Percentiles rank a stretch among this genome's conserved stretches.
These are phyloP conservation scores for Xylaria sp. DNA, from an alignment of 2,329 filamentous ascomycete genomes.

Conservation along the genomic window DNA sequence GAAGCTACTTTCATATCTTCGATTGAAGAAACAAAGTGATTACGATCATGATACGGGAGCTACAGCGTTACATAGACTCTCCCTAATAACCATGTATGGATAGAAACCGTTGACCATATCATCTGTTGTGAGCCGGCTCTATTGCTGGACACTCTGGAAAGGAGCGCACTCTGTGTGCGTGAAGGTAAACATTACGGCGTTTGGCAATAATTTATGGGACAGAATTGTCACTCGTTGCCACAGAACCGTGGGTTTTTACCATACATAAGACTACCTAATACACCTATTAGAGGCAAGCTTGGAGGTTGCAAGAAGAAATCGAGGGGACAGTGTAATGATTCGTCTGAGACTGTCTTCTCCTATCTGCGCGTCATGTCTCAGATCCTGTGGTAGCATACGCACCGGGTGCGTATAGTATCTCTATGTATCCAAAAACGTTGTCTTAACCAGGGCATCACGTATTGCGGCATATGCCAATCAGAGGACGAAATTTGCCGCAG, in stretches of 20 bases:
- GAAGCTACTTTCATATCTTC: conserved; percentile 97
- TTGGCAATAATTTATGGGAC: conserved; percentile 18
- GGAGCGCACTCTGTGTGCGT: conserved; percentile 8
- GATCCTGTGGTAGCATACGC: background rate
- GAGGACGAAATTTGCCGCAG: background rate
- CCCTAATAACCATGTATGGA: conserved; percentile 27
- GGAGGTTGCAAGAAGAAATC: background rate
- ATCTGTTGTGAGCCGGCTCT: conserved; percentile 11
- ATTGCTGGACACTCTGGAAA: conserved; percentile 24
- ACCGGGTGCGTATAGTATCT: background rate
- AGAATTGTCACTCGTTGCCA: conserved; percentile 22
- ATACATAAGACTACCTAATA: conserved; percentile 22
- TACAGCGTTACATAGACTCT: conserved; percentile 19
- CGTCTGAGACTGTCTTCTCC: background rate
- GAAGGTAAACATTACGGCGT: conserved; percentile 11
- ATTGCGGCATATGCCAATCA: conserved; percentile 7
- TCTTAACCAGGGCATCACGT: background rate
- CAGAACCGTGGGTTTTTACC: conserved; percentile 2
- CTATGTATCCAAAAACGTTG: background rate
- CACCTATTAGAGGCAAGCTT: background rate
- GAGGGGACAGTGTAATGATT: background rate
- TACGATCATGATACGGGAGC: conserved; percentile 17
- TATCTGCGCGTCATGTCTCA: background rate
- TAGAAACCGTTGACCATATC: conserved; percentile 14
- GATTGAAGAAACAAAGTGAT: conserved; percentile 36